Base-by-base conservation (phyloP, 345 rosid species). In the Raphanus sativus region DNA sequence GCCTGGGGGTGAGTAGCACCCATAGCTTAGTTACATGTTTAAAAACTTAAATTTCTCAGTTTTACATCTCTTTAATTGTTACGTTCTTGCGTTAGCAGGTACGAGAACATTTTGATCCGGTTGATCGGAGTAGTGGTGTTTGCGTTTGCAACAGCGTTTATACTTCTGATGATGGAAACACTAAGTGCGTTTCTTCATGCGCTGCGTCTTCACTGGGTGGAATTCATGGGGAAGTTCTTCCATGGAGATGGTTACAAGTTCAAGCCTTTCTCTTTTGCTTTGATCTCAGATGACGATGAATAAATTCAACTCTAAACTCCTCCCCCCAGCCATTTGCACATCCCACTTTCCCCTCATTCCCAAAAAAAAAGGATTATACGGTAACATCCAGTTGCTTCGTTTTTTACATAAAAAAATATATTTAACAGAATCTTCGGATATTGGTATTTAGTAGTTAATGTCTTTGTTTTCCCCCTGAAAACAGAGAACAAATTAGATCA, bases 191-290 rank as follows among this genome's bases (percentile, higher is more conserved):
- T 94, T 84, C 88, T 94, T 10, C 99, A 94, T 21, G 97, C 99
- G 9, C 72, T 94, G 85, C 98, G 98, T 85, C 99, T 94, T 72
- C 99, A 94, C 67, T 92, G 99, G 99, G 96, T 92, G 30, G 99
- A 94, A 63, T 94, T 89, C 77, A 95, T 90, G 84, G 86, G 81
- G 26, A 94, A 94, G 82, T 92, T 94, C 88, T 94, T 89, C 89
- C 66, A 86, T 25, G 99, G 99, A 8, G 98, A 94, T 67, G 98
- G 99, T 81, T 88, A 92, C 86, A 94, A 94, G 81, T 92, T 94
- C 88, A 88, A 56, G 81, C 98, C 98, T 40, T 89, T 94, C 83
- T 86, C 94, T 8, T 94, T 94, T 76, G 85, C 98, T 16, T 71
- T 80, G 30, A 73, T 92, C 77, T 52, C 80, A 4, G 97, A 87